Conservation (phyloP, 2,329 filamentous ascomycete genomes). For the Colletotrichum lini region DNA sequence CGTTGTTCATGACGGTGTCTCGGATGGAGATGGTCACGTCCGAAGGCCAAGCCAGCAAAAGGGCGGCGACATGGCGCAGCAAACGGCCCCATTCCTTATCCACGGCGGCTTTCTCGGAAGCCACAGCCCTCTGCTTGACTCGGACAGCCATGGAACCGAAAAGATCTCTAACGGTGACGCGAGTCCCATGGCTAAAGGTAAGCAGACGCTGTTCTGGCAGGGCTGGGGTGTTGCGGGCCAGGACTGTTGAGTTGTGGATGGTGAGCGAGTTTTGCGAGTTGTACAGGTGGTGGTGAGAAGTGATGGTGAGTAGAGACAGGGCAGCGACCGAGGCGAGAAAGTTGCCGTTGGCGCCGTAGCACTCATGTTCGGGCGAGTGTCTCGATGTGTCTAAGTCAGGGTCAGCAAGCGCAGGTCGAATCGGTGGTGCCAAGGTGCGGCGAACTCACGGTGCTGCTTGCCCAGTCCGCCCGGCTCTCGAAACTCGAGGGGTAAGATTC, state of each 20-base stretch:
- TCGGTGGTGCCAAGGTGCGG: background rate
- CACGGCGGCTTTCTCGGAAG: conserved; percentile 65
- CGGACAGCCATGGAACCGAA: conserved; percentile 94
- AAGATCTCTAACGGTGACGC: conserved; percentile 81
- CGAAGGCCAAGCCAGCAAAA: conserved; percentile 79
- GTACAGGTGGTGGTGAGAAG: conserved; percentile 76
- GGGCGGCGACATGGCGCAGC: conserved; percentile 68
- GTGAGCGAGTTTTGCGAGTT: conserved; percentile 75
- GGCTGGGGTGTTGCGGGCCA: conserved; percentile 76
- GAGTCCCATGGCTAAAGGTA: conserved; percentile 77
- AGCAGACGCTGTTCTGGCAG: conserved; percentile 70
- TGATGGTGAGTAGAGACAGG: conserved; percentile 82
- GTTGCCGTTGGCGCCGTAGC: conserved; percentile 78
- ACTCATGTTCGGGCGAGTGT: conserved; percentile 59
- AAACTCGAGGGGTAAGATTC: conserved; percentile 84
- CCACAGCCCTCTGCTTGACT: conserved; percentile 80
- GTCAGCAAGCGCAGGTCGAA: conserved; percentile 22
- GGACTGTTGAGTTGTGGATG: conserved; percentile 77
- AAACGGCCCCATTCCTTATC: conserved; percentile 77
- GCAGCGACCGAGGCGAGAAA: conserved; percentile 85
- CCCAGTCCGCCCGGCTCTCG: conserved; percentile 77
- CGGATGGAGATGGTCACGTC: conserved; percentile 71
- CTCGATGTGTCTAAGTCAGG: conserved; percentile 81
- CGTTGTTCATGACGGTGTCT: conserved; percentile 60
- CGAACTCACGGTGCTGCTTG: conserved; percentile 76